A percentile compares a stretch with the other conserved stretches of the same genome.
These are phyloP conservation scores for Fusarium pseudocircinatum DNA, from an alignment of 2,329 filamentous ascomycete species.

Conservation along the genomic window DNA sequence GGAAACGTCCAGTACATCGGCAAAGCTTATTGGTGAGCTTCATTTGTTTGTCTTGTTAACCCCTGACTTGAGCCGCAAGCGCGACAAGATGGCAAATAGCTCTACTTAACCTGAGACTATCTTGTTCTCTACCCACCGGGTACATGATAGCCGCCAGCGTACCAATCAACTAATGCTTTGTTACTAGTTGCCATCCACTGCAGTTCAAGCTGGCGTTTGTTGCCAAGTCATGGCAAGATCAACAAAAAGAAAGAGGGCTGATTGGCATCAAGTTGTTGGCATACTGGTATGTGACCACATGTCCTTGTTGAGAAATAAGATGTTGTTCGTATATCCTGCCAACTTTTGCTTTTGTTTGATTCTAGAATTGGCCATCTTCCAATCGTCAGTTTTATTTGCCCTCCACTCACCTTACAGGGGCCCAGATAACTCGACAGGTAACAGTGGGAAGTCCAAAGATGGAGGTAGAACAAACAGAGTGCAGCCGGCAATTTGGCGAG, in stretches of 20 bases:
- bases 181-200: not conserved
- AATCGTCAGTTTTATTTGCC: not conserved
- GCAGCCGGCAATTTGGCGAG: not conserved
- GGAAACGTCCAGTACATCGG: not conserved
- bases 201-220: not conserved
- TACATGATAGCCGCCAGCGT: conserved; percentile 10
- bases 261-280: not conserved
- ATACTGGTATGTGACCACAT: not conserved
- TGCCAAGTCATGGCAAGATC: not conserved
- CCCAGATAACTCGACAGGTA: not conserved
- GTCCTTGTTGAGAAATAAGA: not conserved
- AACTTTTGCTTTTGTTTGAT: conserved; percentile 13
- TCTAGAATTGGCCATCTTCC: not conserved
- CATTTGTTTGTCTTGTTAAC: conserved; percentile 5
- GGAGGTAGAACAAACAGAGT: not conserved
- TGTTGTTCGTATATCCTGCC: not conserved
- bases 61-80: conserved; percentile 38
- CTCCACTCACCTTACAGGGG: not conserved
- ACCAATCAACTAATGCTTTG: not conserved
- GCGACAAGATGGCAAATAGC: conserved; percentile 26
- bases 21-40: conserved; percentile 4
- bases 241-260: not conserved
- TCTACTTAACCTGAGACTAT: not conserved
- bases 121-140: not conserved
- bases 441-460: not conserved